These are phyloP conservation scores for Crotalaria pallida DNA, from an alignment of 306 rosid genomes.

Conservation along the genomic window DNA sequence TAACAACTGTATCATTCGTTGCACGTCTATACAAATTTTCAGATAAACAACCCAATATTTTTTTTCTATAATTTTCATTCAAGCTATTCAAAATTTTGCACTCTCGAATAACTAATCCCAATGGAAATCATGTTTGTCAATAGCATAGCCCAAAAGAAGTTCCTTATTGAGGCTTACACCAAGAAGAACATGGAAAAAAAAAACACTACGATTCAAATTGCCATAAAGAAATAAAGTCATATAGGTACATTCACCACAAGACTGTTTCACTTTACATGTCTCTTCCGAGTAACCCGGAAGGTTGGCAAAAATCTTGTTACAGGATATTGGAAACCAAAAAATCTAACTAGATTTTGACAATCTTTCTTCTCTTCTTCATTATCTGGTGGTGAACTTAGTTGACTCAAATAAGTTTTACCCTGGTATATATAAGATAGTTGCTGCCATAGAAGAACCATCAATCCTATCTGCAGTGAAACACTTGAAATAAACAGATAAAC, in stretches of 20 bases:
- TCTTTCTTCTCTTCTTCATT: constrained; percentile 54
- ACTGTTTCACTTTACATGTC: constrained; percentile 38
- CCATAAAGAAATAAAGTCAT: background rate
- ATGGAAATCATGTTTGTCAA: too few species aligned
- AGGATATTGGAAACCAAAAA: constrained; percentile 62
- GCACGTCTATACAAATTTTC: too few species aligned
- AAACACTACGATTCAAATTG: constrained; percentile 7
- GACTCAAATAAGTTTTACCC: constrained; percentile 68
- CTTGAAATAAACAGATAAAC: constrained; percentile 68
- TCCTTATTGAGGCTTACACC: too few species aligned
- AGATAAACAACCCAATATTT: too few species aligned
- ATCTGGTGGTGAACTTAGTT: constrained; percentile 42
- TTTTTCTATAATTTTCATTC: too few species aligned
- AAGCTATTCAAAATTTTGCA: too few species aligned
- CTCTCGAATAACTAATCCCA: too few species aligned
- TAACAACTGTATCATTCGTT: too few species aligned
- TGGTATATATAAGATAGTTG: constrained; percentile 73
- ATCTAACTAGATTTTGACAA: constrained; percentile 68
- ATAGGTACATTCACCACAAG: background rate
- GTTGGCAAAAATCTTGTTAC: constrained; percentile 52
- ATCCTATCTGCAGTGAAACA: constrained; percentile 67
- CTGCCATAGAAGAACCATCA: constrained; percentile 83
- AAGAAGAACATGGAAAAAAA: too few species aligned
- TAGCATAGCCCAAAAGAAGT: too few species aligned
- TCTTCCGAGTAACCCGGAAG: constrained; percentile 43